Evolutionary conservation across 257 asterid genomes (phyloP).

Genomic region (Cynanchum wilfordii): DNA sequence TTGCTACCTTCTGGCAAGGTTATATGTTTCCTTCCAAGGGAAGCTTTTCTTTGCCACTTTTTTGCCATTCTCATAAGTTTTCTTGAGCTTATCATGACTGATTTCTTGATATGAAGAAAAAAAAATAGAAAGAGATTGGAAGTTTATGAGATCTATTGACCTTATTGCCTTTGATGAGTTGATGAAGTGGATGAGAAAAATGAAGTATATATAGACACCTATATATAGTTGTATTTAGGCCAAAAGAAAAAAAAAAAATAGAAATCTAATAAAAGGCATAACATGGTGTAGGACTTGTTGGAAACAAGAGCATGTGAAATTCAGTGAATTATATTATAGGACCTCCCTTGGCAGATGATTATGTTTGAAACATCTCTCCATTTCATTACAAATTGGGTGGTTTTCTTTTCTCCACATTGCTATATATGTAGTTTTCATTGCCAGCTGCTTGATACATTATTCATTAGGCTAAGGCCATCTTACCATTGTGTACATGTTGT

Average conservation of each 20-base stretch:
- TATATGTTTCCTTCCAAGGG: conserved; percentile 20
- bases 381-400: not conserved
- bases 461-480: not conserved
- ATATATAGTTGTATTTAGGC: too few species aligned
- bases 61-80: conserved; percentile 9
- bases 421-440: not conserved
- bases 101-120: not conserved
- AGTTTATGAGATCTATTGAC: too few species aligned
- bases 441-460: too few species aligned
- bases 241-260: too few species aligned
- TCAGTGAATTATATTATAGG: not conserved
- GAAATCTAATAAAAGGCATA: too few species aligned
- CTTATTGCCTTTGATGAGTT: not conserved
- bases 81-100: conserved; percentile 12
- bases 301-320: too few species aligned
- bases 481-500: not conserved
- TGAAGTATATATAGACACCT: not conserved
- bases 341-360: too few species aligned
- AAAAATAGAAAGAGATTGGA: too few species aligned
- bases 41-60: conserved; percentile 20
- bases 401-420: too few species aligned
- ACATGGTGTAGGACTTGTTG: not conserved
- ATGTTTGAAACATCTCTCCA: not conserved
- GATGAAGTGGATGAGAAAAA: not conserved
- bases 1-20: too few species aligned